Percentiles rank a stretch among this genome's conserved stretches.
These are phyloP conservation scores for Cadophora malorum DNA, from an alignment of 2,329 filamentous ascomycete genomes.

Conservation along the genomic window DNA sequence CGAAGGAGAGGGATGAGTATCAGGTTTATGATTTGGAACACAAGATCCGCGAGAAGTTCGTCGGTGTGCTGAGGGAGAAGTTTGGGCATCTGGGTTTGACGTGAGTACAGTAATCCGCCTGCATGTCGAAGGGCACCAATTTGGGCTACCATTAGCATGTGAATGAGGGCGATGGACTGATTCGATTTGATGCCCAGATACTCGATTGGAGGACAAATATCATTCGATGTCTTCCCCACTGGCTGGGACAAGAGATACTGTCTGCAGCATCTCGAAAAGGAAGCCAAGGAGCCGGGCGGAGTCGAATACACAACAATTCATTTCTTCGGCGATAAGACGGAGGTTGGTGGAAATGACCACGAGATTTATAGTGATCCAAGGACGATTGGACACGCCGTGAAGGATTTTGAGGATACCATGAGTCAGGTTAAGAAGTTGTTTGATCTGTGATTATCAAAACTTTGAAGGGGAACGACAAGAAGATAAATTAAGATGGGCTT, in stretches of 20 bases:
- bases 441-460: slow-evolving; percentile 55
- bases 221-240: slow-evolving; percentile 94
- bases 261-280: slow-evolving; percentile 82
- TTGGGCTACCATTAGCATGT: too few species aligned
- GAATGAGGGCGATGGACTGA: too few species aligned
- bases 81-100: slow-evolving; percentile 87
- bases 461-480: background rate
- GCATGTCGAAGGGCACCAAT: too few species aligned
- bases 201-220: slow-evolving; percentile 98
- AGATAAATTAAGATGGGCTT: background rate
- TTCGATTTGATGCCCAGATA: too few species aligned
- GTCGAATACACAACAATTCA: slow-evolving; percentile 87
- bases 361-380: slow-evolving; percentile 87
- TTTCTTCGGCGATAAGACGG: slow-evolving; percentile 98
- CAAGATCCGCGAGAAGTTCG: slow-evolving; percentile 77
- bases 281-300: slow-evolving; percentile 72
- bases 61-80: slow-evolving; percentile 76
- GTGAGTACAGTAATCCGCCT: slow-evolving; percentile 61
- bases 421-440: slow-evolving; percentile 83
- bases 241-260: slow-evolving; percentile 99
- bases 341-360: slow-evolving; percentile 89
- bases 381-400: slow-evolving; percentile 85
- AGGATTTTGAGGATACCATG: slow-evolving; percentile 81
- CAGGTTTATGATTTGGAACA: slow-evolving; percentile 80
- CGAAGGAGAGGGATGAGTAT: slow-evolving; percentile 81